Percentiles rank a stretch among this genome's conserved stretches.
Evolutionary conservation across 1,284 basidiomycete species (phyloP).

Genomic region (Amylostereum chailletii): DNA sequence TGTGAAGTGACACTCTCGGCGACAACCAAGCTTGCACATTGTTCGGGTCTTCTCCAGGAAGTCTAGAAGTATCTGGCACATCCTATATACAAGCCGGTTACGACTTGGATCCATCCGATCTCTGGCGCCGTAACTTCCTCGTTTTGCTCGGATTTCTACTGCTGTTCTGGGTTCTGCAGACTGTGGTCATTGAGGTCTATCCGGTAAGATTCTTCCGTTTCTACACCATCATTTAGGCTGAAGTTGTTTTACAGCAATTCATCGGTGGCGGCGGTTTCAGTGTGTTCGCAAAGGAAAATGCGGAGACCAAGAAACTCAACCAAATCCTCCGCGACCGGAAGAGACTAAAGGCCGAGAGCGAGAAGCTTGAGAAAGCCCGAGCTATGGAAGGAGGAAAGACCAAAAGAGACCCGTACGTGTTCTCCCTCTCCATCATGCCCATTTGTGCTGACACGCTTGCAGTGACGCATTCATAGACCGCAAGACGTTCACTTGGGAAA

Average conservation of each 20-base stretch:
- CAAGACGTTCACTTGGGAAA: conserved; percentile 64
- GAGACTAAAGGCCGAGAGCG: conserved; percentile 23
- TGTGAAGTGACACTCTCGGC: conserved; percentile 33
- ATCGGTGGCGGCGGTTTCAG: conserved; percentile 37
- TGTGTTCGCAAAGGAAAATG: conserved; percentile 66
- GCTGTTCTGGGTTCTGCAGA: conserved; percentile 58
- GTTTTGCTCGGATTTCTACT: conserved; percentile 56
- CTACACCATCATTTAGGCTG: background rate
- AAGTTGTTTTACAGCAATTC: conserved; percentile 33
- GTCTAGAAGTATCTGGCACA: conserved; percentile 37
- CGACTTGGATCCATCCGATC: conserved; percentile 37
- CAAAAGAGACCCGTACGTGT: conserved; percentile 9
- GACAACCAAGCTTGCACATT: conserved; percentile 64
- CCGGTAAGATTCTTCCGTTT: conserved; percentile 34
- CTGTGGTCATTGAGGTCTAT: conserved; percentile 53
- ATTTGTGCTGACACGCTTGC: background rate
- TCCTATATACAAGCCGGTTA: conserved; percentile 53
- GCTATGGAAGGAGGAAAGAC: conserved; percentile 11
- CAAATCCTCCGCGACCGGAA: conserved; percentile 49
- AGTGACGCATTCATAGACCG: conserved; percentile 21
- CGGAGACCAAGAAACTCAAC: conserved; percentile 63
- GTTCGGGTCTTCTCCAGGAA: conserved; percentile 46
- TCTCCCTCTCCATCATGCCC: background rate
- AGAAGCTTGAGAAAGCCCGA: conserved; percentile 12
- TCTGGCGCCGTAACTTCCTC: conserved; percentile 55